Evolutionary conservation across 2,329 filamentous ascomycete species (phyloP).

Genomic region (Calonectria henricotiae): DNA sequence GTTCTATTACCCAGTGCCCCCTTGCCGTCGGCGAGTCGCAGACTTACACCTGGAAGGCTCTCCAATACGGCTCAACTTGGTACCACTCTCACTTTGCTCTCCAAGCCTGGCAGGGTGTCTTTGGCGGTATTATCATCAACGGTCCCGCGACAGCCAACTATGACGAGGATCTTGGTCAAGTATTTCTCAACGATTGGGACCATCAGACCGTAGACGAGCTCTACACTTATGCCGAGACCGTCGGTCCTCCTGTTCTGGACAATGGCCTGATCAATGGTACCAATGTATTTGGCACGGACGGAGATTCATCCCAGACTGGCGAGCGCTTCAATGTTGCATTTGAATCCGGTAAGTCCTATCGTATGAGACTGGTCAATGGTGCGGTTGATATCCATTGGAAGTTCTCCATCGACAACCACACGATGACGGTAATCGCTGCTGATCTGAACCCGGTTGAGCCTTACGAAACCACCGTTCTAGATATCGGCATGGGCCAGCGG

Average conservation of each 20-base stretch:
- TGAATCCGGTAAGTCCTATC: constrained; percentile 63
- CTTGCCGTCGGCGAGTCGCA: constrained; percentile 67
- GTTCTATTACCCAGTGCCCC: constrained; percentile 66
- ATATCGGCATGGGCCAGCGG: constrained; percentile 56
- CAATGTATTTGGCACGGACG: constrained; percentile 58
- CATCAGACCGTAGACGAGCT: constrained; percentile 63
- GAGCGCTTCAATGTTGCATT: constrained; percentile 60
- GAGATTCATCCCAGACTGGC: constrained; percentile 50
- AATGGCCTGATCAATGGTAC: constrained; percentile 66
- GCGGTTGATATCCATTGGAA: constrained; percentile 63
- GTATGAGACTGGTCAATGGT: constrained; percentile 66
- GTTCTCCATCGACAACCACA: constrained; percentile 72
- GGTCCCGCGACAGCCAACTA: constrained; percentile 74
- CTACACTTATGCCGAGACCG: constrained; percentile 50
- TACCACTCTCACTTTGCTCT: constrained; percentile 75
- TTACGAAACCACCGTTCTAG: constrained; percentile 63
- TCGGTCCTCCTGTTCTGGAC: constrained; percentile 59
- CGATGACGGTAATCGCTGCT: constrained; percentile 70
- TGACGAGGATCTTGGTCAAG: constrained; percentile 74
- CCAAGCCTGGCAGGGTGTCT: constrained; percentile 69
- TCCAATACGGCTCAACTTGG: constrained; percentile 71
- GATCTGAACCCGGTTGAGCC: constrained; percentile 74
- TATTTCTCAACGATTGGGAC: constrained; percentile 75
- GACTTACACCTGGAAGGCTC: constrained; percentile 73
- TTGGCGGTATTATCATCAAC: constrained; percentile 75